These are phyloP conservation scores for Carex myosuroides DNA, from an alignment of 176 grass and related monocot genomes.

Conservation along the genomic window DNA sequence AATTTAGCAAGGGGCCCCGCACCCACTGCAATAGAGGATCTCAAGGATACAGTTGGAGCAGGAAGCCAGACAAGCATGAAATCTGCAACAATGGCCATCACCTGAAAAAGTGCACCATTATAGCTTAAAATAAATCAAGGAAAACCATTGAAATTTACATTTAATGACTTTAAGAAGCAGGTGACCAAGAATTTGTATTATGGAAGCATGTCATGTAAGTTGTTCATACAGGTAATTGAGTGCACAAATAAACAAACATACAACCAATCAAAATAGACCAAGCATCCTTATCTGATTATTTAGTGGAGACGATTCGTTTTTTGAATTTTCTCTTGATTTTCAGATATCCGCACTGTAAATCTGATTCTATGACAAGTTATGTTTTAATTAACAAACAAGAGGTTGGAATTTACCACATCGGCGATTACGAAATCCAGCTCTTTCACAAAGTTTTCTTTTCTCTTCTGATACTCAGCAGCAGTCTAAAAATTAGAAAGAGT, in stretches of 20 bases:
- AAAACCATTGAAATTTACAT: neutral
- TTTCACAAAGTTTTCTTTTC: constrained; percentile 88
- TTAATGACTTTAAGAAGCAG: neutral
- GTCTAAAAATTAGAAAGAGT: constrained; percentile 42
- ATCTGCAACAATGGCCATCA: constrained; percentile 98
- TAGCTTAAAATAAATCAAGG: neutral
- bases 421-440: constrained; percentile 92
- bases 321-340: neutral
- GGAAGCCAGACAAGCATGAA: constrained; percentile 99
- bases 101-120: constrained; percentile 31
- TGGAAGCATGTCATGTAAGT: neutral
- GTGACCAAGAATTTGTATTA: neutral
- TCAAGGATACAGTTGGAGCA: constrained; percentile 86
- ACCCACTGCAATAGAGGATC: constrained; percentile 53
- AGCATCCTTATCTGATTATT: neutral
- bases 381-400: constrained; percentile 10
- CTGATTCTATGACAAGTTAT: neutral
- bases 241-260: neutral
- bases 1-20: constrained; percentile 70
- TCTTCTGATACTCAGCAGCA: constrained; percentile 77
- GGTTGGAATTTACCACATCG: constrained; percentile 66
- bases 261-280: neutral
- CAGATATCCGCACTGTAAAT: neutral
- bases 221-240: neutral
- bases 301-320: neutral